Base-by-base conservation (phyloP, 2,329 filamentous ascomycete genomes). In the Gnomoniopsis sp. region DNA sequence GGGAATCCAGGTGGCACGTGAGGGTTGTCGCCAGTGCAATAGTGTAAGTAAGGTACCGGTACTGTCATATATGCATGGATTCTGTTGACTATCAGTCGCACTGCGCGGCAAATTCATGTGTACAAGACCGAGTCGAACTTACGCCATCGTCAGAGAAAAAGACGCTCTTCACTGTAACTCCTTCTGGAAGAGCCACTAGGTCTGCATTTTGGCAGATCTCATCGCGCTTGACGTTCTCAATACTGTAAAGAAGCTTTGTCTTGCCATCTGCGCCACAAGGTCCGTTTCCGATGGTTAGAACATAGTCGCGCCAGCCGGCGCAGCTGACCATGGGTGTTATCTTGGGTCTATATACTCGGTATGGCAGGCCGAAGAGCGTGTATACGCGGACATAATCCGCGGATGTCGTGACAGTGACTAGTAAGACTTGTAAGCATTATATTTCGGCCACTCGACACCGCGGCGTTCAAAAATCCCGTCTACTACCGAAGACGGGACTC, bases 151-250 rank as follows among this genome's bases (percentile, higher is more conserved):
- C 90, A 15, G 91, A 96, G 74, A 96, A 99, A 78, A 98, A 96
- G 43, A 96, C 88, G 59, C 85, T 92, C 67, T 88, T 88, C 23
- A 98, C 75, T 1, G 85, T 87, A 6, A 84, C 86, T 6, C 87
- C 88, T 51, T 89, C 85, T 0, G 91, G 86, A 3, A 99, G 78
- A 2, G 95, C 92, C 3, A 99, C 88, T 0, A 91, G 88, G 68
- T 99, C 96, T 69, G 97, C 91, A 65, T 89, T 96, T 70, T 99
- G 95, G 71, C 89, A 93, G n/a, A 93, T 87, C 70, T 97, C 91
- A 68, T 97, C 93, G 50, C 90, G 84, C 74, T 96, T 96, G 65
- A 98, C 85, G 70, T 99, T 96, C 70, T 98, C 91, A 67, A 99
- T 93, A 0, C 90, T 93, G 76, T 98, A 99, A 10, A 90, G 78